Evolutionary conservation across 768 basidiomycete species (phyloP).

Genomic region (Leucosporidium creatinivorum): DNA sequence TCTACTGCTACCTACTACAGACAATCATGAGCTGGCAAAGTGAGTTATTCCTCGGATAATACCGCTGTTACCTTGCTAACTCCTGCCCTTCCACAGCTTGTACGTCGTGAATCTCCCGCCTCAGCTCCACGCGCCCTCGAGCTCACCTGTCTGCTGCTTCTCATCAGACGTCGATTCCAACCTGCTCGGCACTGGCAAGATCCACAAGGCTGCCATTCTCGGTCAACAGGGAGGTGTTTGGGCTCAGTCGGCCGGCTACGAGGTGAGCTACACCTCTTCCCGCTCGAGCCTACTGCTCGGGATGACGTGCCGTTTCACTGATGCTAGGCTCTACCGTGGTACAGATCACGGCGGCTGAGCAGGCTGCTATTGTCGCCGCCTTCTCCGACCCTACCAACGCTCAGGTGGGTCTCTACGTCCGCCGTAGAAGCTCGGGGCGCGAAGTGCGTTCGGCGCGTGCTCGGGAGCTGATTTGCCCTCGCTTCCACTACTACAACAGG

Average conservation of each 20-base stretch:
- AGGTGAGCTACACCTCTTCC: conserved; percentile 44
- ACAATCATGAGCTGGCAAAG: too few species aligned
- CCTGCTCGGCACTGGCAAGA: conserved; percentile 64
- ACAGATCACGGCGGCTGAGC: conserved; percentile 61
- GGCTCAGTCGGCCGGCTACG: conserved; percentile 58
- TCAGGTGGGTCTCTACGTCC: background rate
- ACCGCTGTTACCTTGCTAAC: too few species aligned
- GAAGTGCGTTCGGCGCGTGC: background rate
- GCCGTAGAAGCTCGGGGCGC: background rate
- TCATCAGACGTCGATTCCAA: conserved; percentile 44
- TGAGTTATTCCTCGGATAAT: too few species aligned
- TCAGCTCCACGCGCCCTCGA: too few species aligned
- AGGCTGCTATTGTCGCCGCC: conserved; percentile 52
- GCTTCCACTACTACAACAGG: conserved; percentile 45
- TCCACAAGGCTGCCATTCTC: conserved; percentile 69
- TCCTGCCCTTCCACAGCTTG: too few species aligned
- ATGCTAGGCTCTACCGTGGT: background rate
- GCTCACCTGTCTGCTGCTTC: too few species aligned
- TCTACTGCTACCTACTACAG: too few species aligned
- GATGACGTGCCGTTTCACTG: background rate
- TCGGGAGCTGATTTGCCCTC: conserved; percentile 22
- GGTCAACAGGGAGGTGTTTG: conserved; percentile 69
- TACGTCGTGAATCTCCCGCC: too few species aligned
- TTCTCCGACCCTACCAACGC: conserved; percentile 44
- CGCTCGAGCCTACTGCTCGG: background rate